Evolutionary conservation across 108 stramenopile species (phyloP), one percentile per base, ranked within the genome.

Genomic region (Pseudonitzschia delicatissima): DNA sequence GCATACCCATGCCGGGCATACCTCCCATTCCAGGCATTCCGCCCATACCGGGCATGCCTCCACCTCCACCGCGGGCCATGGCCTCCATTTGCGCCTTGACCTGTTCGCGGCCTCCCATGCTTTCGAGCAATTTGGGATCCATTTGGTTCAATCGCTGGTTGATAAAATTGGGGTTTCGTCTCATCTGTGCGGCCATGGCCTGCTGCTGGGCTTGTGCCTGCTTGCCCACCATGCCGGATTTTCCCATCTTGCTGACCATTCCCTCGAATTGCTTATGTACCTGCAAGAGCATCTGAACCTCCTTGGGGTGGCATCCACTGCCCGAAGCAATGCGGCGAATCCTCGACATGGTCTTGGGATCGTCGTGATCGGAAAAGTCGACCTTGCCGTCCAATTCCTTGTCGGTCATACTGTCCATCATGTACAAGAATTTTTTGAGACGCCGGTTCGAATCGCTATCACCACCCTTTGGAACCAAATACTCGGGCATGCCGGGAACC

Each of bases 371-470:
- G 27, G 82, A 79, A 66, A 91, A 66, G 73, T 92, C 91, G 20
- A 95, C 84, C 48, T 89, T 89, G 20, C 95, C 96, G 62, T 99
- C 98, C 4, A 99, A 83, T 69, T 99, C 98, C 1, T 80, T 87
- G 64, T 95, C 87, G 35, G 78, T 98, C 97, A 99, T 97, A 49
- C 80, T 83, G 64, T 99, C 98, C 93, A 99, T 96, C 76, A 97
- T 97, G 91, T 85, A 91, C 88, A 97, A 68, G 76, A 95, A 97
- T 21, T 86, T 93, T 60, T 94, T 87, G 45, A 96, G 63, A 15
- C 84, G 82, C 13, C 64, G 68, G 37, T 76, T 83, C 11, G 77
- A 62, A 71, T 90, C 83, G 21, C 88, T 80, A 32, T 86, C 90
- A 3, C 80, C 83, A 50, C 73, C 72, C 61, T 82, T 81, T 6